Conservation (phyloP, 768 basidiomycete genomes). For the Lentinula boryana region DNA sequence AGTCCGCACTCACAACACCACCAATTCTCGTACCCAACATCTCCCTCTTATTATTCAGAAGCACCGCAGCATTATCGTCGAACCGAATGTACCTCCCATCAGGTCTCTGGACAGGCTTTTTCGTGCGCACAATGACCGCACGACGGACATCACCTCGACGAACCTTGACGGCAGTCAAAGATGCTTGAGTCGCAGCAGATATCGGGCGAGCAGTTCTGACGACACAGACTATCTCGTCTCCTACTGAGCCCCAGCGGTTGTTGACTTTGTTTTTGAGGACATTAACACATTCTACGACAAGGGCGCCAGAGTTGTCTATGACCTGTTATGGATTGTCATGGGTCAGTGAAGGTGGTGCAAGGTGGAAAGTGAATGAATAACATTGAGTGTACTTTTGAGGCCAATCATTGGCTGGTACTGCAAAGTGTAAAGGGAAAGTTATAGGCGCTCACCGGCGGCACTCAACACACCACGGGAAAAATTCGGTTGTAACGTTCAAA, state of each 20-base stretch:
- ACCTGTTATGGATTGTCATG: conserved; percentile 47
- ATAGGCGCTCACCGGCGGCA: neutral
- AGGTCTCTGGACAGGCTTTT: conserved; percentile 76
- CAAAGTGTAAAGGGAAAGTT: neutral
- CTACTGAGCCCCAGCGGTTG: conserved; percentile 88
- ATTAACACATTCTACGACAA: conserved; percentile 94
- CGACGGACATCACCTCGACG: conserved; percentile 91
- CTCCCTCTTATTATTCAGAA: conserved; percentile 93
- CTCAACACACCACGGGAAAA: no score
- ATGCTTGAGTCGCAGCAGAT: conserved; percentile 55
- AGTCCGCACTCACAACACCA: conserved; percentile 87
- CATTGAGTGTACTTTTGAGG: conserved; percentile 88
- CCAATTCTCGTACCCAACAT: conserved; percentile 94
- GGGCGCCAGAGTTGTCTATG: conserved; percentile 96
- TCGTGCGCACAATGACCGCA: conserved; percentile 92
- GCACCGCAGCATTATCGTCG: conserved; percentile 94
- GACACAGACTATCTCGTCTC: conserved; percentile 95
- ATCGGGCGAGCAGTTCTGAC: conserved; percentile 88
- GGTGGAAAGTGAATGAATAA: conserved; percentile 24
- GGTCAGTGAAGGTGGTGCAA: neutral
- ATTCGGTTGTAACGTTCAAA: no score
- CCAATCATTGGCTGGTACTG: conserved; percentile 66
- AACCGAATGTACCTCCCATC: conserved; percentile 87
- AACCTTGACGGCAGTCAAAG: conserved; percentile 83
- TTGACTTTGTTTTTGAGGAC: conserved; percentile 94